Evolutionary conservation across 495 filamentous ascomycete species (phyloP).

Genomic region (Penicillium goetzii): DNA sequence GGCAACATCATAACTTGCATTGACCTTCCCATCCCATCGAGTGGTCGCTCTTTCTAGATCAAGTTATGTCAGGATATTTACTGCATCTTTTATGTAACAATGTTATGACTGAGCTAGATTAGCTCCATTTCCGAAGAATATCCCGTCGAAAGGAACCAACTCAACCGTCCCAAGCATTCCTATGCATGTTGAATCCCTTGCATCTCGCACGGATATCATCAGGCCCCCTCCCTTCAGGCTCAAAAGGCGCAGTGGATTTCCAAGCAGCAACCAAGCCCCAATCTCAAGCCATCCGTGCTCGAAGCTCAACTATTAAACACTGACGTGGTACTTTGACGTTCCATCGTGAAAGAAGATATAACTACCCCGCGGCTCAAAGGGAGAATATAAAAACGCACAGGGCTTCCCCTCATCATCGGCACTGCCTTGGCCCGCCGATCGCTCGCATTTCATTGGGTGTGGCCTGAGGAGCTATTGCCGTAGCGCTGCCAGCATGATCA

Average conservation of each 20-base stretch:
- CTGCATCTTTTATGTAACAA: background rate
- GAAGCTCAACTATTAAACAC: background rate
- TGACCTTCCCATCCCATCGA: background rate
- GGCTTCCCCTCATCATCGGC: constrained; percentile 16
- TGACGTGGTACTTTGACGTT: constrained; percentile 27
- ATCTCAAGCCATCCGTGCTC: background rate
- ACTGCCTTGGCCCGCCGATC: constrained; percentile 33
- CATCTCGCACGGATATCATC: constrained; percentile 21
- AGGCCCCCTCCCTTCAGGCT: constrained; percentile 2
- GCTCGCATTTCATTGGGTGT: constrained; percentile 14
- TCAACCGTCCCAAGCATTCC: background rate
- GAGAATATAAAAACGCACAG: constrained; percentile 8
- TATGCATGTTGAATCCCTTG: constrained; percentile 28
- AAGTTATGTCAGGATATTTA: background rate
- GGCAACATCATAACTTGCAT: background rate
- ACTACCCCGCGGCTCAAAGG: background rate
- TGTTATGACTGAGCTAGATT: background rate
- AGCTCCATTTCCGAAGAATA: background rate
- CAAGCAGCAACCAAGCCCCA: constrained; percentile 2
- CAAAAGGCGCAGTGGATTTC: background rate
- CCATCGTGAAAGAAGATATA: constrained; percentile 19
- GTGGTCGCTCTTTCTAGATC: background rate
- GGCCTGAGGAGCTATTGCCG: background rate
- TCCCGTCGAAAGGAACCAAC: background rate
- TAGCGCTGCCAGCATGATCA: background rate